These are phyloP conservation scores for Kwoniella sp. DNA, from an alignment of 768 basidiomycete genomes.

Conservation along the genomic window DNA sequence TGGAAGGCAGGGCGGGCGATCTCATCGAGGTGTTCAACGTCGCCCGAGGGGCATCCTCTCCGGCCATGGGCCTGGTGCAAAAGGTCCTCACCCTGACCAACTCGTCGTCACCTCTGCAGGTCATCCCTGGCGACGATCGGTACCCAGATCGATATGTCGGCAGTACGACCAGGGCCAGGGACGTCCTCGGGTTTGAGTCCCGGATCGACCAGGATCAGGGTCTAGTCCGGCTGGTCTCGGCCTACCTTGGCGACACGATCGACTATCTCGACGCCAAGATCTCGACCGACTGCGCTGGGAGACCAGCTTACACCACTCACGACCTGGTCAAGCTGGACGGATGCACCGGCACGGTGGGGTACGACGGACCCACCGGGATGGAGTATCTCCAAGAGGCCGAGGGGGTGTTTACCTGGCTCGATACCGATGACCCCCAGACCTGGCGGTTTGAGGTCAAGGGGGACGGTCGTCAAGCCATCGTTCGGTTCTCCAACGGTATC, in stretches of 20 bases:
- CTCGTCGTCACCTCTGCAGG: conserved; percentile 40
- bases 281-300: conserved; percentile 4
- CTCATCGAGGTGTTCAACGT: conserved; percentile 32
- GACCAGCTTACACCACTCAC: background rate
- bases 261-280: conserved; percentile 16
- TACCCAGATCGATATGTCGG: conserved; percentile 15
- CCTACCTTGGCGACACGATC: conserved; percentile 9
- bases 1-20: conserved; percentile 8
- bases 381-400: conserved; percentile 15
- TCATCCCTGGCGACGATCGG: conserved; percentile 17
- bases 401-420: too few relatives aligned
- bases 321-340: conserved; percentile 27
- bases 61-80: conserved; percentile 24
- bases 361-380: conserved; percentile 23
- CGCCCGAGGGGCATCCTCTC: conserved; percentile 22
- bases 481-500: too few relatives aligned
- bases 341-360: conserved; percentile 31
- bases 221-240: conserved; percentile 20
- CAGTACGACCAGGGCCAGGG: conserved; percentile 13
- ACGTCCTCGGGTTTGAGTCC: conserved; percentile 28
- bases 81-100: conserved; percentile 29
- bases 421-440: too few relatives aligned
- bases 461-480: too few relatives aligned
- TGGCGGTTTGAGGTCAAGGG: too few relatives aligned
- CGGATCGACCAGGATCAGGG: conserved; percentile 31